These are phyloP conservation scores for Leccinellum albellum DNA, from an alignment of 768 basidiomycete species.

Conservation along the genomic window DNA sequence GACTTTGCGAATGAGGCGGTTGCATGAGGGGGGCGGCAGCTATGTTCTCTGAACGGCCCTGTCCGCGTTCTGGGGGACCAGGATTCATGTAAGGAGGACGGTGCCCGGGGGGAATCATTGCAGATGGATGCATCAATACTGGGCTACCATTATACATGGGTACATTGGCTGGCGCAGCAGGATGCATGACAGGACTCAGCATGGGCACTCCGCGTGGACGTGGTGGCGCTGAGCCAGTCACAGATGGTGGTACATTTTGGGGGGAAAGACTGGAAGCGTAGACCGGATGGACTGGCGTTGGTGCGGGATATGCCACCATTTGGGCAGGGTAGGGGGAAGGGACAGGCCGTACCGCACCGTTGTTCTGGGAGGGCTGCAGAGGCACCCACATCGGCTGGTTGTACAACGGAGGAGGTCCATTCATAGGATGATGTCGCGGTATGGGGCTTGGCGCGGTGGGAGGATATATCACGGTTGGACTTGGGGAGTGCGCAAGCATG, in stretches of 20 bases:
- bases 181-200: constrained; percentile 72
- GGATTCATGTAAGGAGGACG: constrained; percentile 42
- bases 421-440: constrained; percentile 60
- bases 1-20: constrained; percentile 27
- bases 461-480: constrained; percentile 63
- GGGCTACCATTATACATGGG: constrained; percentile 68
- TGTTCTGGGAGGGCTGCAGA: constrained; percentile 43
- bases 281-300: constrained; percentile 43
- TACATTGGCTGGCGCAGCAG: constrained; percentile 41
- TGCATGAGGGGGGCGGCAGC: constrained; percentile 38
- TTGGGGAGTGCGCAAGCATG: constrained; percentile 70
- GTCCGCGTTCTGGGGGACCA: constrained; percentile 47
- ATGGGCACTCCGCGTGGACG: constrained; percentile 54
- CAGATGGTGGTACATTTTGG: constrained; percentile 34
- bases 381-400: constrained; percentile 66
- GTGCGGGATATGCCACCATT: constrained; percentile 62
- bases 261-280: constrained; percentile 42
- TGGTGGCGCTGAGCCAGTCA: constrained; percentile 29
- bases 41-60: constrained; percentile 46
- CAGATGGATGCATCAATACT: constrained; percentile 55
- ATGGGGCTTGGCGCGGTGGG: constrained; percentile 61
- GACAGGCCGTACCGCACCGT: constrained; percentile 50
- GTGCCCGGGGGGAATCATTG: constrained; percentile 34
- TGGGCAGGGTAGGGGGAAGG: constrained; percentile 62
- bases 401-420: constrained; percentile 60